Evolutionary conservation across 495 filamentous ascomycete genomes (phyloP), one percentile per base, ranked within the genome.

Genomic region (Aspergillus cavernicola): DNA sequence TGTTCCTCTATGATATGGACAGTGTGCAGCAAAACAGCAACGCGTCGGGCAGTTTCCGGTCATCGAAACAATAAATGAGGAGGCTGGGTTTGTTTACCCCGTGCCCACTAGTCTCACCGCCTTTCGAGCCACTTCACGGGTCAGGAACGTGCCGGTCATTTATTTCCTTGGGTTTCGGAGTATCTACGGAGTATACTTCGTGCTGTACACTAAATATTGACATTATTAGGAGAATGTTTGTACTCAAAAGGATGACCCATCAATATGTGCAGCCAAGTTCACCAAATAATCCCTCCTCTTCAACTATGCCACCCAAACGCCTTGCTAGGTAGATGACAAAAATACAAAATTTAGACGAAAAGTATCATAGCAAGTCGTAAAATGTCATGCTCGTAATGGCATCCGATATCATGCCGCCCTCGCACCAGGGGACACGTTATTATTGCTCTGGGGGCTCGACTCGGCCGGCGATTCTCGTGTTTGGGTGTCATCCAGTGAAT

Each of bases 21-120:
- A 20, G 44, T 9, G 31, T 35, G 10, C 22, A 36, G 23, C 29
- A 33, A 35, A 29, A 35, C n/a, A 39, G 23, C 8, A 33, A 18
- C 28, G 53, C 33, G 53, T 50, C 52, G 31, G 36, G 42, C 19
- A 20, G 31, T n/a, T 33, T 46, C 43, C 43, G 43, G 10, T 20
- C 5, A 29, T 37, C 7, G 33, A 37, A 24, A 41, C 7, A 40
- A 41, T 47, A 20, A 45, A 50, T 51, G 33, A 36, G 41, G 54
- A 51, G 54, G 54, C 48, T 57, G 54, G 53, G 48, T 57, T 57
- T 57, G 54, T 57, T 57, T 57, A 57, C 54, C 46, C 22, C 33
- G 23, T 39, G 33, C 46, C 31, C 11, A 33, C 22, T 19, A 16
- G 49, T 42, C 44, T 47, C 44, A 47, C 44, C 44, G 44, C 44